Evolutionary conservation across 495 filamentous ascomycete genomes (phyloP), one percentile per base, ranked within the genome.

Genomic region (Hypoxylon lienhwacheense): DNA sequence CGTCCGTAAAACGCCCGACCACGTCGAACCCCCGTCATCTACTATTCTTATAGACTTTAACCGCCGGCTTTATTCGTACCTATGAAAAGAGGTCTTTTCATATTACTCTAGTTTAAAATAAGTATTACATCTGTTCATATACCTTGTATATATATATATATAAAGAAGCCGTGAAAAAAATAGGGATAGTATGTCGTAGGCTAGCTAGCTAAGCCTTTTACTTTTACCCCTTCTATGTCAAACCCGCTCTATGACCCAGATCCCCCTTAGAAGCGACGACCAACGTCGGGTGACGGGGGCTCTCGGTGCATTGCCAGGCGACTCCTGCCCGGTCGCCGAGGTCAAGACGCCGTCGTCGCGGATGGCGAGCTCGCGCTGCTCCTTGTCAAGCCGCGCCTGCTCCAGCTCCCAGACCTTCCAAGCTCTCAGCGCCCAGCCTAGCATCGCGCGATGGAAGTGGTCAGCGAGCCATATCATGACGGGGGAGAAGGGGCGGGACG

Each of bases 401-500:
- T 73, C 64, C 16, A 74, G 28, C 32, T 77, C 67, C 43, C 67
- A 66, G 1, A 77, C 55, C 34, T 73, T 77, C 71, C 72, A 76
- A 57, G 66, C 72, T 57, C 74, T 64, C 28, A 74, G 49, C 2
- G 71, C 56, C 67, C 61, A 77, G n/a, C 66, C 69, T 70, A n/a
- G 20, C 37, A 15, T 37, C 19, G 8, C 10, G 34, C 14, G 15
- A 31, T 10, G 2, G 2, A 16, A 4, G 47, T n/a, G n/a, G n/a
- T 56, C 35, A 61, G 46, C 36, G 12, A 43, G 48, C 42, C 37
- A 24, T 10, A 48, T 31, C 14, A 2, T 16, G 14, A 40, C n/a
- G n/a, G n/a, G n/a, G n/a, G n/a, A 50, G n/a, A 29, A 16, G 19
- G 26, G 11, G 16, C n/a, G n/a, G n/a, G n/a, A n/a, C n/a, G n/a